phyloP scores from a whole-genome alignment of 352 stramenopile genomes.

The Phytophthora pisi region DNA sequence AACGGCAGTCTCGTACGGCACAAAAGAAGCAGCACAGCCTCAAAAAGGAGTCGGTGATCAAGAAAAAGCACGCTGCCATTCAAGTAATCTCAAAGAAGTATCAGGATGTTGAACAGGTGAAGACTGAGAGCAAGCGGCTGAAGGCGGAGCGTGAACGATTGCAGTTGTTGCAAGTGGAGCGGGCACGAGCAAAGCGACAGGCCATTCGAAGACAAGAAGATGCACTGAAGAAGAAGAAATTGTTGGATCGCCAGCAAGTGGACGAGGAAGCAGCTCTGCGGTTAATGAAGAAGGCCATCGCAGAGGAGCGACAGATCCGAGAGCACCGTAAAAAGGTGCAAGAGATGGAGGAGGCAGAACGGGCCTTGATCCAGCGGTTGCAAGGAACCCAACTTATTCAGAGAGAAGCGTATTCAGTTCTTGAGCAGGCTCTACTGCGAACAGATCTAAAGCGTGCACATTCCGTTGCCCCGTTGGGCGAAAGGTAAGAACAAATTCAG shows the following conservation, averaged over 20 bases:
- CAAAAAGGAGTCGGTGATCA: slow-evolving; percentile 78
- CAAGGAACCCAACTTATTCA: slow-evolving; percentile 79
- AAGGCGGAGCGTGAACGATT: slow-evolving; percentile 65
- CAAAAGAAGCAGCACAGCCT: slow-evolving; percentile 65
- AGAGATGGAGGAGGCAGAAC: slow-evolving; percentile 73
- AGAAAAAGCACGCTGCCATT: slow-evolving; percentile 77
- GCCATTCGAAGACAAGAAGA: slow-evolving; percentile 63
- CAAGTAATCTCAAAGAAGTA: slow-evolving; percentile 79
- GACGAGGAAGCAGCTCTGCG: slow-evolving; percentile 54
- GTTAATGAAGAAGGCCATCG: slow-evolving; percentile 68
- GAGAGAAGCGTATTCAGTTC: slow-evolving; percentile 70
- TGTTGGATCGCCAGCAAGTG: slow-evolving; percentile 48
- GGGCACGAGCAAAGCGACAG: slow-evolving; percentile 60
- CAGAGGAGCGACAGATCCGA: slow-evolving; percentile 63
- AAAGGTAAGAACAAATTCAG: slow-evolving; percentile 12
- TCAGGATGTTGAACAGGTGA: slow-evolving; percentile 80
- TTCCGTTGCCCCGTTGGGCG: slow-evolving; percentile 27
- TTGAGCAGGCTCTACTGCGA: slow-evolving; percentile 70
- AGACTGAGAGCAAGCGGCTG: slow-evolving; percentile 65
- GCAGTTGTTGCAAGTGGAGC: slow-evolving; percentile 57
- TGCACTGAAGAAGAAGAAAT: slow-evolving; percentile 57
- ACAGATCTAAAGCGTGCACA: slow-evolving; percentile 40
- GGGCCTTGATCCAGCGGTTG: slow-evolving; percentile 64
- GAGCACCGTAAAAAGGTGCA: slow-evolving; percentile 60
- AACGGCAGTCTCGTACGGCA: slow-evolving; percentile 49